A percentile compares a stretch with the other conserved stretches of the same genome.
Conservation (phyloP, 2,329 filamentous ascomycete genomes). For the Coniochaeta sp. region DNA sequence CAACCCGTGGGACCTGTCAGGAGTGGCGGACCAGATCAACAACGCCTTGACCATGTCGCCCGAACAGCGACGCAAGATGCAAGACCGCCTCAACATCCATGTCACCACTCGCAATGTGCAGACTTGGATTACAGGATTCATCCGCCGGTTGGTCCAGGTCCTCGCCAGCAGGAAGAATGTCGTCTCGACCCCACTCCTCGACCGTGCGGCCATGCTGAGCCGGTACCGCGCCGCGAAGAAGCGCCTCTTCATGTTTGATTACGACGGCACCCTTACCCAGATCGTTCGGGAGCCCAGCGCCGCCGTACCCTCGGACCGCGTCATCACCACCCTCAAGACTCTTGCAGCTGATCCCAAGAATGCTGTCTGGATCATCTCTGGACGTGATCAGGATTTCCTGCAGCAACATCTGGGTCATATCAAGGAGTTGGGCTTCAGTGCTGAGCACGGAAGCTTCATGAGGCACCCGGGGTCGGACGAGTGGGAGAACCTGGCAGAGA, state of each 20-base stretch:
- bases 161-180: slow-evolving; percentile 69
- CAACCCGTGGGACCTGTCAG: slow-evolving; percentile 88
- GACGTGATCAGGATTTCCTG: slow-evolving; percentile 86
- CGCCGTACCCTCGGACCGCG: slow-evolving; percentile 77
- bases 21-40: slow-evolving; percentile 78
- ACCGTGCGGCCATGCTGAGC: slow-evolving; percentile 62
- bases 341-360: slow-evolving; percentile 77
- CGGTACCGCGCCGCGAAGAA: slow-evolving; percentile 69
- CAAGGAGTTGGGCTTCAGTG: slow-evolving; percentile 79
- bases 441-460: slow-evolving; percentile 95
- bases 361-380: slow-evolving; percentile 96
- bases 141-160: slow-evolving; percentile 73
- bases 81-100: slow-evolving; percentile 70
- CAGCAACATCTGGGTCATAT: slow-evolving; percentile 92
- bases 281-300: slow-evolving; percentile 89
- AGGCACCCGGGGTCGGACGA: slow-evolving; percentile 65
- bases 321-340: slow-evolving; percentile 71
- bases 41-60: slow-evolving; percentile 69
- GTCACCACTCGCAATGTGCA: slow-evolving; percentile 83
- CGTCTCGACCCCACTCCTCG: slow-evolving; percentile 72
- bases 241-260: slow-evolving; percentile 96
- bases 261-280: slow-evolving; percentile 91
- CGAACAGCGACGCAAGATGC: slow-evolving; percentile 59
- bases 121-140: slow-evolving; percentile 73
- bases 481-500: slow-evolving; percentile 87